Conservation (phyloP, 805 yeast genomes). For the Pichia kluyveri region DNA sequence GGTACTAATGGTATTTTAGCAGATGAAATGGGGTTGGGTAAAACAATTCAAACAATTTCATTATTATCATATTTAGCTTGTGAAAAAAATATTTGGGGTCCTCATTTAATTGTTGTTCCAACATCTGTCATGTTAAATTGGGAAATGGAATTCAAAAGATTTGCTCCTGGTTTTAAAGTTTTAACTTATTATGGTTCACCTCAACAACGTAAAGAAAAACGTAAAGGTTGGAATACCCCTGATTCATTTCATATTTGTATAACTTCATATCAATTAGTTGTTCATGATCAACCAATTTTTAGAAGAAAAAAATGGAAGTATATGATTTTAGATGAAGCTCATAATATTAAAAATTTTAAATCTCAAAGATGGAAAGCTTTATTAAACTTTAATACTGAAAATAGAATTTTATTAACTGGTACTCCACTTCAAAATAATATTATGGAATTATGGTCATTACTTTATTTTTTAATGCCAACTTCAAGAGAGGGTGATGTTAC, state of each 20-base stretch:
- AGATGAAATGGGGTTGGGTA: slow-evolving; percentile 98
- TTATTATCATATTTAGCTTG: slow-evolving; percentile 83
- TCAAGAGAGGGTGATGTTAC: slow-evolving; percentile 44
- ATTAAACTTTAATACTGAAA: slow-evolving; percentile 84
- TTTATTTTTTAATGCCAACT: slow-evolving; percentile 94
- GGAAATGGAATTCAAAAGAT: slow-evolving; percentile 98
- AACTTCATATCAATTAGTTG: slow-evolving; percentile 94
- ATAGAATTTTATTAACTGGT: slow-evolving; percentile 85
- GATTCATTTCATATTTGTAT: slow-evolving; percentile 95
- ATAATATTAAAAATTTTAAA: slow-evolving; percentile 90
- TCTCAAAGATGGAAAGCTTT: slow-evolving; percentile 97
- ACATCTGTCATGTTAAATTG: slow-evolving; percentile 95
- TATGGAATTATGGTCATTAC: slow-evolving; percentile 91
- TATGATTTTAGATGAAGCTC: slow-evolving; percentile 97
- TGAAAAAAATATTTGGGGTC: slow-evolving; percentile 94
- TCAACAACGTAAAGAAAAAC: slow-evolving; percentile 88
- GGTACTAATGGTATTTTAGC: slow-evolving; percentile 95
- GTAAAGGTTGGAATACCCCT: slow-evolving; percentile 96
- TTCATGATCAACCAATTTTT: slow-evolving; percentile 92
- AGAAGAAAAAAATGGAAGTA: slow-evolving; percentile 90
- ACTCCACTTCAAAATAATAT: slow-evolving; percentile 94
- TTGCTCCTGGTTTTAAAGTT: slow-evolving; percentile 96
- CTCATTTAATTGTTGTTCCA: slow-evolving; percentile 93
- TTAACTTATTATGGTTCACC: slow-evolving; percentile 95
- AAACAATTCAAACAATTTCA: slow-evolving; percentile 93